Evolutionary conservation across 352 stramenopile species (phyloP), one percentile per base, ranked within the genome.

Genomic region (Phytophthora multivora): DNA sequence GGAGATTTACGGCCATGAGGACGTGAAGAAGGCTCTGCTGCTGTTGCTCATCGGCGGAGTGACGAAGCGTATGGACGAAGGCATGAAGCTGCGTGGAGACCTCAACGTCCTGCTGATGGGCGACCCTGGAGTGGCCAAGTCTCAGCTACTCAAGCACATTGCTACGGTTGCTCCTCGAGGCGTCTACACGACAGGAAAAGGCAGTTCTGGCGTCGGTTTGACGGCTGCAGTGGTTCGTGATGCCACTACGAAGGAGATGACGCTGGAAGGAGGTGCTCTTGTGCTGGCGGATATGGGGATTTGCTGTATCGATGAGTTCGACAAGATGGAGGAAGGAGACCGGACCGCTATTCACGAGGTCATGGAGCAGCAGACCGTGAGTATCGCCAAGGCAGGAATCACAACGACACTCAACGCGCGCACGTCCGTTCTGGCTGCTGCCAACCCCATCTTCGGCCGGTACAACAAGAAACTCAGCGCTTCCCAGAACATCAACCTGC

Each of bases 161-260:
- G 80, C 96, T 11, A 97, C 78, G 0, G 93, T 99, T 39, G 97
- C 97, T 16, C 97, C 97, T 3, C 83, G 97, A 40, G 96, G 95
- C 10, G 95, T 99, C n/a, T 99, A 99, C 66, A 99, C 98, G 1
- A 99, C 98, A 2, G 98, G 98, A 30, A 99, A 99, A 77, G 98
- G 98, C 42, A 98, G 89, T 77, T 99, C 93, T 12, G 97, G 97
- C 31, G 98, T 99, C 3, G 98, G 98, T 47, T 78, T 99, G 31
- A 99, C 98, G 1, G 98, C 98, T 12, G 97, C 97, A 5, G 95
- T 99, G 19, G 94, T 98, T 16, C 97, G 97, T 45, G 97, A 99
- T 76, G 83, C 86, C 3, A 93, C 90, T 6, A 99, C 95, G 1
- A 97, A 95, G 61, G 96, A 99, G 71, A 95, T 93, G 87, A 93